phyloP scores from a whole-genome alignment of 192 early-diverging fungal genomes.

The Coemansia sp. region DNA sequence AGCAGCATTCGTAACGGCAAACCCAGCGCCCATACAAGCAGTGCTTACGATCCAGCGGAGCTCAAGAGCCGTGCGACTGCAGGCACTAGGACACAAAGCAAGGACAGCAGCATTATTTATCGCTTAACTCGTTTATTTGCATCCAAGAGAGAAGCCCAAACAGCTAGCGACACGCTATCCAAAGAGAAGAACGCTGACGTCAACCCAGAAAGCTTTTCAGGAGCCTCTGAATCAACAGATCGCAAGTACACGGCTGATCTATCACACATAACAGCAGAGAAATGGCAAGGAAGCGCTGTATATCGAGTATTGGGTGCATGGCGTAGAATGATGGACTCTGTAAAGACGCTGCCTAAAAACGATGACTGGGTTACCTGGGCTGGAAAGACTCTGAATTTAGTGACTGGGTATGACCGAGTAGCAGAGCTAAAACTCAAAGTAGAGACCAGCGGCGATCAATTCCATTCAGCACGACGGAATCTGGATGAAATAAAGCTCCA shows the following conservation, averaged over 20 bases:
- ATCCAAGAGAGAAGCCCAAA: neutral
- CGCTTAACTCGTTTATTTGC: neutral
- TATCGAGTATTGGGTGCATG: conserved; percentile 10
- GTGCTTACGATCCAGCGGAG: neutral
- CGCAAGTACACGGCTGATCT: neutral
- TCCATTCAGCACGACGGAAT: conserved; percentile 51
- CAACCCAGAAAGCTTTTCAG: no score
- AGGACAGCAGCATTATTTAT: neutral
- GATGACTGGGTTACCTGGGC: conserved; percentile 45
- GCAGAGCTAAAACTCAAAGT: conserved; percentile 66
- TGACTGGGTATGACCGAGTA: conserved; percentile 71
- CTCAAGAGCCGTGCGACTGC: neutral
- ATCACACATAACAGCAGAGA: conserved; percentile 15
- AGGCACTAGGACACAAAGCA: no score
- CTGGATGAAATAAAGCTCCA: conserved; percentile 54
- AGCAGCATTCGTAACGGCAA: no score
- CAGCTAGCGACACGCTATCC: neutral
- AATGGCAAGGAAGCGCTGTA: conserved; percentile 15
- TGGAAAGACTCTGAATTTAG: conserved; percentile 60
- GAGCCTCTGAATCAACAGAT: neutral
- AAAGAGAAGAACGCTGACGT: neutral
- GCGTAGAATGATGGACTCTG: conserved; percentile 2
- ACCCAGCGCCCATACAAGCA: neutral
- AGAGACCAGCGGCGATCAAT: conserved; percentile 42
- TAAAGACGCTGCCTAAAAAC: conserved; percentile 30